Base-by-base conservation (phyloP, 75 land plant species). In the Azolla pinnata region DNA sequence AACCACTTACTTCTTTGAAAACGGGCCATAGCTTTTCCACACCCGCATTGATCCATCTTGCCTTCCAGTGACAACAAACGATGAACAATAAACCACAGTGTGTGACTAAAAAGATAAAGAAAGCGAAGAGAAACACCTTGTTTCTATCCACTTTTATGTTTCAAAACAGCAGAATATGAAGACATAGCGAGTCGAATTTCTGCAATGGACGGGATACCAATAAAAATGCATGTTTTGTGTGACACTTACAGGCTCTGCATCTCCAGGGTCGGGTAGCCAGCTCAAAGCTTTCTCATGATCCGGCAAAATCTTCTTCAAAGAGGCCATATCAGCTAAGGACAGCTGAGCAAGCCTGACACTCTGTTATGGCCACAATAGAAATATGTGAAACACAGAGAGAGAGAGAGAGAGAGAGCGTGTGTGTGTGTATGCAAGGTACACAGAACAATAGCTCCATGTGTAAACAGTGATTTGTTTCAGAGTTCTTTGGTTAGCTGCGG, bases 21-120 rank as follows among this genome's bases (percentile, higher is more conserved):
- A 42, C 40, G 8, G 62, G 62, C 62, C 62, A 60, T 1, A 40
- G 26, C 45, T 60, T 30, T 3, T 18, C 21, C 16, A 60, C 48
- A 46, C 45, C 62, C 20, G 7, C 45, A 44, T 60, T 60, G 4
- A 60, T 35, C 62, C 62, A 60, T 5, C 46, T 60, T 24, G 27
- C 47, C 62, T 60, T 5, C 20, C 12, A 20, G 7, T 9, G 19
- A 48, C 4, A 20, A 48, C 14, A 55, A 5, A 55, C 7, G 4
- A 48, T 38, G 42, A 51, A 5, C 8, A 5, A 51, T 8, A 9
- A 5, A 51, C 54, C 24, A 51, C 54, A 51, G 8, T 19, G n/a
- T n/a, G n/a, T n/a, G n/a, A n/a, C n/a, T n/a, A n/a, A n/a, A n/a
- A n/a, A n/a, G n/a, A n/a, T n/a, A n/a, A n/a, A n/a, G n/a, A n/a